These are phyloP conservation scores for Claviceps humidiphila DNA, from an alignment of 2,329 filamentous ascomycete species.

Conservation along the genomic window DNA sequence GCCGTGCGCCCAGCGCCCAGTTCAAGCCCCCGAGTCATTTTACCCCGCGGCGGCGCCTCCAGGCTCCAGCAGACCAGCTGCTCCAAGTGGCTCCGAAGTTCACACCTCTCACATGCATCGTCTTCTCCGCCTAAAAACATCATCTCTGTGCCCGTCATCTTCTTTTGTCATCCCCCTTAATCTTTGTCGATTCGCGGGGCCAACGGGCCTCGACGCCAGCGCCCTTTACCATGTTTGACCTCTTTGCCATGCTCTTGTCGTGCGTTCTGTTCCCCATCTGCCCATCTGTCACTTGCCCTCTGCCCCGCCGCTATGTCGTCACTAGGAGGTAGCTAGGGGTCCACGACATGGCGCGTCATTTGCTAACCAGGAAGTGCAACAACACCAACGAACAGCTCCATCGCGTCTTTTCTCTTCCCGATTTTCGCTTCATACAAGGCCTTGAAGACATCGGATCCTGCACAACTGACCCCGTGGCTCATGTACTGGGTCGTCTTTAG, in stretches of 20 bases:
- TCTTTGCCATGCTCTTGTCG: slow-evolving; percentile 67
- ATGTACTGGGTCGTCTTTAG: slow-evolving; percentile 98
- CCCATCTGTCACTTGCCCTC: neutral
- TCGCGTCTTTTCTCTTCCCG: slow-evolving; percentile 84
- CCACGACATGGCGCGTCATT: neutral
- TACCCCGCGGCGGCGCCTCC: too few relatives aligned
- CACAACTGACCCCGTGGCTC: slow-evolving; percentile 87
- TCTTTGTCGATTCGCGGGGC: neutral
- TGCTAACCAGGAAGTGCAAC: neutral
- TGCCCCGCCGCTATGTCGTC: slow-evolving; percentile 11
- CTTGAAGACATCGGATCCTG: slow-evolving; percentile 80
- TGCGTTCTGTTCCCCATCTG: slow-evolving; percentile 30
- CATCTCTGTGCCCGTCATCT: neutral
- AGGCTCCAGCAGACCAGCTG: too few relatives aligned
- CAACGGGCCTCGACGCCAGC: slow-evolving; percentile 11
- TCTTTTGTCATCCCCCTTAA: neutral
- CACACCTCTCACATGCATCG: too few relatives aligned
- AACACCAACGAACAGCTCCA: slow-evolving; percentile 43
- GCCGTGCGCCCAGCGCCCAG: too few relatives aligned
- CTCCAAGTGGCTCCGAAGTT: too few relatives aligned
- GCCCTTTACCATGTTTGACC: slow-evolving; percentile 52
- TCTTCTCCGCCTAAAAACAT: neutral
- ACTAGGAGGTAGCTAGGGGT: neutral
- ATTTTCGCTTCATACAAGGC: slow-evolving; percentile 98
- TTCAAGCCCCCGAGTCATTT: too few relatives aligned